phyloP scores from a whole-genome alignment of 2,329 filamentous ascomycete species.

The Paecilomyces fulvus region DNA sequence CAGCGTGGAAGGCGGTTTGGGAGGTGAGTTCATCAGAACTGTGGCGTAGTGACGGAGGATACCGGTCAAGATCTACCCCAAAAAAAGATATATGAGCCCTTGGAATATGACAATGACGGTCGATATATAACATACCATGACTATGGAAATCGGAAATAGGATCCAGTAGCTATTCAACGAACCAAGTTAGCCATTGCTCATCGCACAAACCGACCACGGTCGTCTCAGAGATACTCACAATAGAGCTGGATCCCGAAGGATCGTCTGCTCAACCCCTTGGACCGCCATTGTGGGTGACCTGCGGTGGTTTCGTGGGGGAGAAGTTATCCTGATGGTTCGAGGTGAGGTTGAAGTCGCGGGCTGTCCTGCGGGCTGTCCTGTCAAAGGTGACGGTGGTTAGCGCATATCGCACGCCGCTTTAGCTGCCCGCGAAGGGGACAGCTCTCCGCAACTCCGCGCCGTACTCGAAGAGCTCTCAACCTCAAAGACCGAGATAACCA shows the following conservation, averaged over 20 bases:
- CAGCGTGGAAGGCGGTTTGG: conserved; percentile 65
- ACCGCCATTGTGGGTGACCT: conserved; percentile 56
- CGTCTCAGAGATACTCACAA: conserved; percentile 56
- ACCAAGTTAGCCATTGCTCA: conserved; percentile 7
- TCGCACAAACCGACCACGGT: conserved; percentile 3
- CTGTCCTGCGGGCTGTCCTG: background rate
- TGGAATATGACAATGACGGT: conserved; percentile 1
- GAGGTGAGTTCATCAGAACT: conserved; percentile 75
- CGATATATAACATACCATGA: conserved; percentile 59
- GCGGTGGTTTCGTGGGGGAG: background rate
- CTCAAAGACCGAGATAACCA: background rate
- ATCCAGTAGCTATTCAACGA: conserved; percentile 79
- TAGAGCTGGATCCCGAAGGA: conserved; percentile 94
- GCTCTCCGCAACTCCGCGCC: conserved; percentile 24
- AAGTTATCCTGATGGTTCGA: conserved; percentile 6
- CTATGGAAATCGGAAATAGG: conserved; percentile 88
- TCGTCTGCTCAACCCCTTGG: conserved; percentile 78
- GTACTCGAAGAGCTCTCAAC: background rate
- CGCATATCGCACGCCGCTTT: conserved; percentile 13
- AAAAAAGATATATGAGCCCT: background rate
- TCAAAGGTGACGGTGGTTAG: background rate
- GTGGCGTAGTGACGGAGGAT: conserved; percentile 93
- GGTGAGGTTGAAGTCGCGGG: conserved; percentile 8
- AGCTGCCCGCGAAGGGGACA: conserved; percentile 24
- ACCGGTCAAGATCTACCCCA: conserved; percentile 74